Percentiles rank a stretch among this genome's conserved stretches.
Evolutionary conservation across 345 rosid genomes (phyloP).

Genomic region (Viola odorata): DNA sequence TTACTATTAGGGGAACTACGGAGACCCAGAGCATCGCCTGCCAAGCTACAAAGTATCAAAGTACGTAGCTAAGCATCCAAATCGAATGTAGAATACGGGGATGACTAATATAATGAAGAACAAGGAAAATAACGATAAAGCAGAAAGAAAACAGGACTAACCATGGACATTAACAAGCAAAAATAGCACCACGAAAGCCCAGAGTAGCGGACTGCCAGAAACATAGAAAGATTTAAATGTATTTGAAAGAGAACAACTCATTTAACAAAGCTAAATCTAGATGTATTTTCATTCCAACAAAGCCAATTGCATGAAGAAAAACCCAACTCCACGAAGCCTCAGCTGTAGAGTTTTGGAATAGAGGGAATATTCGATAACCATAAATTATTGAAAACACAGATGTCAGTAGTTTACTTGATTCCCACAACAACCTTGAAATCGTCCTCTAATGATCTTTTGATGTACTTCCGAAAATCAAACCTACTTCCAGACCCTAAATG

Average conservation of each 20-base stretch:
- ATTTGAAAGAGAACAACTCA: neutral
- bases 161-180: constrained; percentile 75
- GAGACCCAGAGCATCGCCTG: constrained; percentile 50
- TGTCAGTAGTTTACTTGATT: constrained; percentile 47
- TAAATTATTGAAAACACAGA: neutral
- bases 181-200: constrained; percentile 73
- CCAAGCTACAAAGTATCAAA: constrained; percentile 54
- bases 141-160: constrained; percentile 21
- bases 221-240: constrained; percentile 9
- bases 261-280: no score
- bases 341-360: neutral
- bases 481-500: constrained; percentile 81
- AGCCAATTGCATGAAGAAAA: no score
- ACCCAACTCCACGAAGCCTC: no score
- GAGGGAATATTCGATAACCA: no score
- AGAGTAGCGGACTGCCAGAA: constrained; percentile 58
- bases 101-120: neutral
- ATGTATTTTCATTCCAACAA: no score
- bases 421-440: constrained; percentile 96
- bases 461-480: constrained; percentile 89
- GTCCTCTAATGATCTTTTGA: constrained; percentile 83
- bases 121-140: neutral
- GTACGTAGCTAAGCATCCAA: neutral
- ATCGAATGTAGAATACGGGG: no score
- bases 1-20: constrained; percentile 67